Percentiles rank a stretch among this genome's conserved stretches.
These are phyloP conservation scores for Penicillium sp. DNA, from an alignment of 2,329 filamentous ascomycete species.

Conservation along the genomic window DNA sequence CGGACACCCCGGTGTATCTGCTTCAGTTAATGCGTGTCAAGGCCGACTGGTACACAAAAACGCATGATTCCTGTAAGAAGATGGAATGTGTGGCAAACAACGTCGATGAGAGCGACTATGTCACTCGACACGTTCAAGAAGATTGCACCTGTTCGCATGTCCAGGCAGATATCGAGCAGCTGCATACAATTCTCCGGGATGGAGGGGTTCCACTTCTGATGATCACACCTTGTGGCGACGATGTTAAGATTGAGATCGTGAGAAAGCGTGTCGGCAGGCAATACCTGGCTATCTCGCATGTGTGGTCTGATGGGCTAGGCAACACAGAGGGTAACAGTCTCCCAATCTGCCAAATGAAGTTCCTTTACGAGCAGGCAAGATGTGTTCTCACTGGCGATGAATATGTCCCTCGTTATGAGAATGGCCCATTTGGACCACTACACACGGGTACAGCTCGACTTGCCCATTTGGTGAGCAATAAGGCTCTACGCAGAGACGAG, in stretches of 20 bases:
- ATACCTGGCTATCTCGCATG: not conserved
- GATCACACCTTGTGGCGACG: not conserved
- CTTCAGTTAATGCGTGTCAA: not conserved
- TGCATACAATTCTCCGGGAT: not conserved
- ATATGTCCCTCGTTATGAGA: not conserved
- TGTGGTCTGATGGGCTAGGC: not conserved
- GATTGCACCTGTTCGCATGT: slow-evolving; percentile 5
- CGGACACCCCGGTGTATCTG: not conserved
- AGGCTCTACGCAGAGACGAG: slow-evolving; percentile 1
- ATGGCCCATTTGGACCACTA: not conserved
- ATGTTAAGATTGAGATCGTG: not conserved
- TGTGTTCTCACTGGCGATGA: not conserved
- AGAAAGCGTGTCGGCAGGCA: not conserved
- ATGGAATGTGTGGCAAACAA: slow-evolving; percentile 14
- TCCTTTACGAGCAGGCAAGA: not conserved
- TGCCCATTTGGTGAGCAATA: not conserved
- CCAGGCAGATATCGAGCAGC: not conserved
- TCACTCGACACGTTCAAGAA: slow-evolving; percentile 6
- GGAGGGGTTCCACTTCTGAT: not conserved
- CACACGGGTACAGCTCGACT: not conserved
- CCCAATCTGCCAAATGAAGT: not conserved
- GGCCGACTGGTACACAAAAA: not conserved
- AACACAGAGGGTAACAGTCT: not conserved
- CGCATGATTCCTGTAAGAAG: not conserved
- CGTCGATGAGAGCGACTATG: slow-evolving; percentile 11